Evolutionary conservation across 352 stramenopile genomes (phyloP).

Genomic region (Phytopythium litorale): DNA sequence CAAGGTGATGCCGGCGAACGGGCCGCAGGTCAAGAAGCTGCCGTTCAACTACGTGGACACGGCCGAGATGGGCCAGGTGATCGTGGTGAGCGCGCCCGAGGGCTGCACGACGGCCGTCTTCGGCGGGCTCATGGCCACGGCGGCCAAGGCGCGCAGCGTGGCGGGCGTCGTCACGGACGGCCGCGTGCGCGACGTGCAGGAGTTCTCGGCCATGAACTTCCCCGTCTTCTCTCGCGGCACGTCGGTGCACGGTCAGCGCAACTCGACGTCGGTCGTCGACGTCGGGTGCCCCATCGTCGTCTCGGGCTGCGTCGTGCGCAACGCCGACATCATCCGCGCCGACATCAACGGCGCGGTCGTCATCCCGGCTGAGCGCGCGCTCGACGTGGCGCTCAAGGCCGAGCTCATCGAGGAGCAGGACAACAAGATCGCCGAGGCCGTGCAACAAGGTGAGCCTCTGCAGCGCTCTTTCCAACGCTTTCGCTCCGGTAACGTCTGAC

Average conservation of each 20-base stretch:
- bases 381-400: constrained; percentile 63
- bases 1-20: constrained; percentile 67
- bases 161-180: constrained; percentile 71
- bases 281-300: constrained; percentile 68
- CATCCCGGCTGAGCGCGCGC: constrained; percentile 63
- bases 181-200: constrained; percentile 70
- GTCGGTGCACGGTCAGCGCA: constrained; percentile 65
- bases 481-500: constrained; percentile 67
- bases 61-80: constrained; percentile 65
- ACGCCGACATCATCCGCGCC: constrained; percentile 73
- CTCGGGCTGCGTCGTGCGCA: constrained; percentile 71
- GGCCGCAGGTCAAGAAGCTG: constrained; percentile 51
- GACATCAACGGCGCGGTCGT: constrained; percentile 83
- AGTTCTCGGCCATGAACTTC: constrained; percentile 65
- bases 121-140: constrained; percentile 64
- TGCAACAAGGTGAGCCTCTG: constrained; percentile 75
- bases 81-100: constrained; percentile 69
- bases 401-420: constrained; percentile 81
- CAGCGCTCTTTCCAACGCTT: constrained; percentile 77
- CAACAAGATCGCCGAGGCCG: constrained; percentile 68
- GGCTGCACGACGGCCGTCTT: constrained; percentile 59
- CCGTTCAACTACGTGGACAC: constrained; percentile 82
- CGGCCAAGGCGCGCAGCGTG: constrained; percentile 61
- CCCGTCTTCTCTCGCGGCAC: constrained; percentile 65
- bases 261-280: constrained; percentile 58